Evolutionary conservation across 2,329 filamentous ascomycete genomes (phyloP), one percentile per base, ranked within the genome.

Genomic region (Amylocarpus encephaloides): DNA sequence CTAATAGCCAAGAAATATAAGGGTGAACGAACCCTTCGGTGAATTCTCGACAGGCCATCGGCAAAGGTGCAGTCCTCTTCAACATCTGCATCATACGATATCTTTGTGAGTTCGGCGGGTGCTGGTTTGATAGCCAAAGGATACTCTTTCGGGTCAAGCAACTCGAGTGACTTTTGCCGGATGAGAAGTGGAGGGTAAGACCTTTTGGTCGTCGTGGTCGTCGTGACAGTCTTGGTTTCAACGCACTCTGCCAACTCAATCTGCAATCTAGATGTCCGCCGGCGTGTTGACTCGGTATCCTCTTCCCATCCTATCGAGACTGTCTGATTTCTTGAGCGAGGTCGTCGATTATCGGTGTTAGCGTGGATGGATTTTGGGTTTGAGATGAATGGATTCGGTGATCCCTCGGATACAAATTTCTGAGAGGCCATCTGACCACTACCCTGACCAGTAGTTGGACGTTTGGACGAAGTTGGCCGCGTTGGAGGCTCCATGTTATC

Each of bases 111-210:
- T 46, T 86, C 83, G 13, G 82, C 79, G 2, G 93, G 93, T 1
- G 91, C 95, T 1, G 88, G 85, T 44, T 87, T 83, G 55, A 80
- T 78, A 34, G 92, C 92, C 29, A 98, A 75, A 35, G 93, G 93
- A 67, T 95, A 98, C 61, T 93, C 82, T 67, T 94, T 95, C 12
- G 85, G 77, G 68, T 97, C 90, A 51, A 95, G 80, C 48, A 83
- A 78, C 52, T 79, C 74, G 32, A 90, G 76, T 16, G 57, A 45
- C 44, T 58, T 79, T 19, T 88, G 85, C 57, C 82, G 83, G 59
- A 95, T 81, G 49, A 88, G 75, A 51, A 96, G 74, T n/a, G 89
- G 89, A 42, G 92, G 91, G 59, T 93, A 94, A 69, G 69, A 88
- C 76, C 67, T 83, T 57, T 89, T 88, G 1, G 91, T 94, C 0